Base-by-base conservation (phyloP, 116 monocot species). In the Cymodocea nodosa region DNA sequence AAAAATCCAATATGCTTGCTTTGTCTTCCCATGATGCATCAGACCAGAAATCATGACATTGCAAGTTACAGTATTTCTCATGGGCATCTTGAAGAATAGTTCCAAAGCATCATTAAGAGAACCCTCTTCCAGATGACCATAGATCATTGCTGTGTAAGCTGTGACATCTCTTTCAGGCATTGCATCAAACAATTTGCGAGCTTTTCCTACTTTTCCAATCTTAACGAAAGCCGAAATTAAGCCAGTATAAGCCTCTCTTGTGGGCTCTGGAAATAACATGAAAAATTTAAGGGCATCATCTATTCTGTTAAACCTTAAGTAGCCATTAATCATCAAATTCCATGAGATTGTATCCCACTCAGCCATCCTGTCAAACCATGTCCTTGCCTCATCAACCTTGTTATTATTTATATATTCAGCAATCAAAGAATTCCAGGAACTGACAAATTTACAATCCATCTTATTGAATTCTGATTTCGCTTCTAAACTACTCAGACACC, bases 1-100 rank as follows among this genome's bases (percentile, higher is more conserved):
- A 56, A 82, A 82, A 18, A 80, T 58, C 12, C 67, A 19, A 51
- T 76, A 82, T 67, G 85, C 85, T 68, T 89, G 78, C 37, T 4
- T 55, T 25, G 76, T 68, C 66, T 76, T 80, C 34, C 80, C 81
- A 52, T 80, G 76, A 2, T 37, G 78, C 35, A 80, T 60, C 48
- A 85, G 75, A 61, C 89, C 83, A 59, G 78, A 74, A 34, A 89
- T 81, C 76, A 89, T 83, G 51, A 89, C 68, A 68, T 85, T 89
- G 63, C 67, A 76, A 4, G 83, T 83, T 8, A 80, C 81, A 56
- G 60, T 70, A 79, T 70, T 89, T 19, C 56, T 65, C 14, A 67
- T 74, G 15, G 74, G 80, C 80, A 85, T 85, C 35, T 69, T 56
- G 2, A 60, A 64, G 52, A 83, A 89, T 39, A 83, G 66, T 3